A percentile compares a stretch with the other conserved stretches of the same genome.
phyloP scores from a whole-genome alignment of 1,139 yeast species.

The Suhomyces yuchorum region DNA sequence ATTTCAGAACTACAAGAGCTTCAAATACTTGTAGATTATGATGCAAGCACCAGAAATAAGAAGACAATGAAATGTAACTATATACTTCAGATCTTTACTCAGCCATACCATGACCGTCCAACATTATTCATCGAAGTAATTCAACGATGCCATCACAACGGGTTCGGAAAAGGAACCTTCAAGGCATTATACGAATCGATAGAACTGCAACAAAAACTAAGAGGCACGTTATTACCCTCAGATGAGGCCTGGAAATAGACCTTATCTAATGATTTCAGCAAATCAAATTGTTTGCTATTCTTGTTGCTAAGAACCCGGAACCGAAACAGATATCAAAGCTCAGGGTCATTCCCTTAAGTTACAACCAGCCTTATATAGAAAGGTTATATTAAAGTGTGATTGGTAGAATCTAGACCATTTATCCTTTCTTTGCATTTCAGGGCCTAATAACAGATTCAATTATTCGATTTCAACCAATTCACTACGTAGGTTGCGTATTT shows the following conservation, averaged over 20 bases:
- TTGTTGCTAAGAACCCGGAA: too few relatives aligned
- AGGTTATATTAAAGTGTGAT: too few relatives aligned
- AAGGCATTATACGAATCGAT: constrained; percentile 77
- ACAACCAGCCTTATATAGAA: too few relatives aligned
- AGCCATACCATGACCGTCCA: constrained; percentile 76
- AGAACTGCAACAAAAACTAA: constrained; percentile 58
- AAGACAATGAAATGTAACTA: constrained; percentile 52
- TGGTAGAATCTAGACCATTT: too few relatives aligned
- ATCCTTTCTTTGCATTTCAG: too few relatives aligned
- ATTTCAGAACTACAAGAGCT: constrained; percentile 41
- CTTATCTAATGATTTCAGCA: too few relatives aligned
- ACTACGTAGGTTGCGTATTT: too few relatives aligned
- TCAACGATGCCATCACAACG: constrained; percentile 76
- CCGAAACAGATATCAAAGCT: too few relatives aligned
- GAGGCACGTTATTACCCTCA: constrained; percentile 46
- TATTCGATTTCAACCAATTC: too few relatives aligned
- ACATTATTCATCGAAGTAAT: constrained; percentile 79
- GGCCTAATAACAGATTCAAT: too few relatives aligned
- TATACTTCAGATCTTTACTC: constrained; percentile 74
- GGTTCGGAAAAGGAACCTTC: constrained; percentile 88
- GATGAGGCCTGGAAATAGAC: not conserved
- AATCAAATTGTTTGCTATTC: too few relatives aligned
- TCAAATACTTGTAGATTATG: constrained; percentile 73
- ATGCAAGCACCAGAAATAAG: constrained; percentile 43
- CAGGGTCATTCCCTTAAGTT: too few relatives aligned